Evolutionary conservation across 139 green algal species (phyloP).

Genomic region (Chloropicon primus): DNA sequence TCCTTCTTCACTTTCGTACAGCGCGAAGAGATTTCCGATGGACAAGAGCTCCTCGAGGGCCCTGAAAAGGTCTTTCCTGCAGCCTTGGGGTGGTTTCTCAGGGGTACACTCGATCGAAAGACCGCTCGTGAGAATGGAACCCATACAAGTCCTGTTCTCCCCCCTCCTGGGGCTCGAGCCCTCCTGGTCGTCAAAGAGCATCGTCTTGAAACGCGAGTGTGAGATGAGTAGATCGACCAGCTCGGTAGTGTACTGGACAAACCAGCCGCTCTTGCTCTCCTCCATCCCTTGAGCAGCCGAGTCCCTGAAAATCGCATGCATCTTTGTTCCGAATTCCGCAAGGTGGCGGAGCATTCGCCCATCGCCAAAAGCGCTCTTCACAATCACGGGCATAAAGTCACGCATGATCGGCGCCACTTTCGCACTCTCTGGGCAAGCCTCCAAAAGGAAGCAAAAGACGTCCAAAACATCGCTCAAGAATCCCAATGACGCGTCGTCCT

Average conservation of each 20-base stretch:
- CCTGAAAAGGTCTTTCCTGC: not conserved
- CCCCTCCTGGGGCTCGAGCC: not conserved
- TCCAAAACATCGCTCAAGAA: not conserved
- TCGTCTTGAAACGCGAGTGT: not conserved
- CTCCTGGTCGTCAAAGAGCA: not conserved
- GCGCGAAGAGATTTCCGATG: not conserved
- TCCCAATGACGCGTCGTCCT: not conserved
- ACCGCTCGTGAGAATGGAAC: not conserved
- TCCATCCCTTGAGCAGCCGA: not conserved
- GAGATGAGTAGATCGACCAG: not conserved
- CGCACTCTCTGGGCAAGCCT: not conserved
- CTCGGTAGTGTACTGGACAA: not conserved
- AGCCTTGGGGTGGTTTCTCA: too few species aligned
- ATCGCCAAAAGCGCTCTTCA: not conserved
- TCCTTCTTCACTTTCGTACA: not conserved
- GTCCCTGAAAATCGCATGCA: not conserved
- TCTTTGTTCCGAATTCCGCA: not conserved
- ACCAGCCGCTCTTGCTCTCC: not conserved
- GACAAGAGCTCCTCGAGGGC: not conserved
- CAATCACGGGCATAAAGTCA: not conserved
- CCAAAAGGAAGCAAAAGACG: not conserved
- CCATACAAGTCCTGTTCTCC: not conserved
- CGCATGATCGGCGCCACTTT: not conserved
- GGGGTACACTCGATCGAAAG: too few species aligned
- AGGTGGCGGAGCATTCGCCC: not conserved